Evolutionary conservation across 495 filamentous ascomycete genomes (phyloP).

Genomic region (Neurospora sp.): DNA sequence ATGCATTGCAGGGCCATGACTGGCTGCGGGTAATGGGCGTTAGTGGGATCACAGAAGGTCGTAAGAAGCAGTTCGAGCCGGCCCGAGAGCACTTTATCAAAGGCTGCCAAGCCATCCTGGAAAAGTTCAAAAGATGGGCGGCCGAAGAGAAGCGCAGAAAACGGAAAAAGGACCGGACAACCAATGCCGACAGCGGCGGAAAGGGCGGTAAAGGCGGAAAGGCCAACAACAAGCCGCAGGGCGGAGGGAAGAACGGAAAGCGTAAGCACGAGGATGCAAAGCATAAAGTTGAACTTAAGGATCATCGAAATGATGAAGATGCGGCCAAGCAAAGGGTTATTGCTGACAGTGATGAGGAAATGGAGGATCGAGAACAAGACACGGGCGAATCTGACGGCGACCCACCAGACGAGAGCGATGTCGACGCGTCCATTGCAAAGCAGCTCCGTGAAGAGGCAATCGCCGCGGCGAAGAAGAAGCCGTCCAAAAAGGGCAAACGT

Average conservation of each 20-base stretch:
- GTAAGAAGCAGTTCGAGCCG: conserved; percentile 75
- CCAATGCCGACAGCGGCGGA: conserved; percentile 38
- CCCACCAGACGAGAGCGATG: conserved; percentile 43
- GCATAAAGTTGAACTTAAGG: conserved; percentile 13
- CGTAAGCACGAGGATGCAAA: conserved; percentile 20
- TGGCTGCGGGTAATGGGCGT: conserved; percentile 95
- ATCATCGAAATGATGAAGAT: conserved; percentile 14
- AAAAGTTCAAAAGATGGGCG: conserved; percentile 80
- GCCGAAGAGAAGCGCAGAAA: conserved; percentile 81
- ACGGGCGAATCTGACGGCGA: conserved; percentile 16
- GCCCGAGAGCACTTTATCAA: conserved; percentile 74
- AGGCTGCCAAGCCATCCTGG: conserved; percentile 67
- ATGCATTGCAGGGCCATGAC: conserved; percentile 79
- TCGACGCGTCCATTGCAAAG: conserved; percentile 60
- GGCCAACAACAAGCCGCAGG: conserved; percentile 18
- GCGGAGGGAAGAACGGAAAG: conserved; percentile 10
- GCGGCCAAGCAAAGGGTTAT: conserved; percentile 11
- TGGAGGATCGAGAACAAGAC: conserved; percentile 3
- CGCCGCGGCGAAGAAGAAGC: conserved; percentile 22
- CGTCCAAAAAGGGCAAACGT: conserved; percentile 1
- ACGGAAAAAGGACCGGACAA: conserved; percentile 51
- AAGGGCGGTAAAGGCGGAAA: conserved; percentile 18
- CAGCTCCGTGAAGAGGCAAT: conserved; percentile 67
- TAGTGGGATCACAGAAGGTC: conserved; percentile 68
- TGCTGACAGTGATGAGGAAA: conserved; percentile 13